phyloP scores from a whole-genome alignment of 345 rosid genomes.

The Geranium brycei region DNA sequence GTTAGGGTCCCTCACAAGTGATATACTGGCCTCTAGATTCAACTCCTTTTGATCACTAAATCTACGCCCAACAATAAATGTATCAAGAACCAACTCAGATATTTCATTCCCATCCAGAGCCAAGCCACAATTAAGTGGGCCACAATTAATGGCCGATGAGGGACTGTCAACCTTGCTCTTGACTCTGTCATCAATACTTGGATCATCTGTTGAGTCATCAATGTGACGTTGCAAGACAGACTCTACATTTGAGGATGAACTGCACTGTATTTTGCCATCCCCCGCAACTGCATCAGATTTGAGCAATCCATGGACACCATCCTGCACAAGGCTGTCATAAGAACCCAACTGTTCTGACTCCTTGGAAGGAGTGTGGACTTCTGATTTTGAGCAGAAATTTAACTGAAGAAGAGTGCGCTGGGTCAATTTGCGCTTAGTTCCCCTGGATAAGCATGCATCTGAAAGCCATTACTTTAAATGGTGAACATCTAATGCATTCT shows the following conservation, averaged over 20 bases:
- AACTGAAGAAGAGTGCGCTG: conserved; percentile 72
- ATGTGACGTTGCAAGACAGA: background rate
- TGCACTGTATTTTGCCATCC: too few relatives aligned
- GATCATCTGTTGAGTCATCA: conserved; percentile 9
- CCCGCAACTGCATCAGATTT: too few relatives aligned
- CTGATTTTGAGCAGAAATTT: conserved; percentile 29
- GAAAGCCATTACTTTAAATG: conserved; percentile 13
- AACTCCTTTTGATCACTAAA: conserved; percentile 50
- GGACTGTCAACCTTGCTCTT: conserved; percentile 12
- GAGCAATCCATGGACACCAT: too few relatives aligned
- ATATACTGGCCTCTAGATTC: conserved; percentile 28
- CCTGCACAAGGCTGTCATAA: too few relatives aligned
- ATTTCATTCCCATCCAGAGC: conserved; percentile 16
- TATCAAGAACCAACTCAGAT: conserved; percentile 31
- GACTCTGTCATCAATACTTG: conserved; percentile 7
- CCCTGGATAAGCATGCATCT: conserved; percentile 43
- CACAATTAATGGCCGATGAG: conserved; percentile 6
- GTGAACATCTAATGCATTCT: background rate
- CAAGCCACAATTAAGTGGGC: background rate
- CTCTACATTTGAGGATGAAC: too few relatives aligned
- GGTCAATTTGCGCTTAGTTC: conserved; percentile 57
- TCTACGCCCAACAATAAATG: conserved; percentile 80
- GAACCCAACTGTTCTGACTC: conserved; percentile 11
- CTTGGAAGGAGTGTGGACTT: conserved; percentile 9
- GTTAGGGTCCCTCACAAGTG: conserved; percentile 59